Base-by-base conservation (phyloP, 495 filamentous ascomycete genomes). In the Trichoderma reesei region DNA sequence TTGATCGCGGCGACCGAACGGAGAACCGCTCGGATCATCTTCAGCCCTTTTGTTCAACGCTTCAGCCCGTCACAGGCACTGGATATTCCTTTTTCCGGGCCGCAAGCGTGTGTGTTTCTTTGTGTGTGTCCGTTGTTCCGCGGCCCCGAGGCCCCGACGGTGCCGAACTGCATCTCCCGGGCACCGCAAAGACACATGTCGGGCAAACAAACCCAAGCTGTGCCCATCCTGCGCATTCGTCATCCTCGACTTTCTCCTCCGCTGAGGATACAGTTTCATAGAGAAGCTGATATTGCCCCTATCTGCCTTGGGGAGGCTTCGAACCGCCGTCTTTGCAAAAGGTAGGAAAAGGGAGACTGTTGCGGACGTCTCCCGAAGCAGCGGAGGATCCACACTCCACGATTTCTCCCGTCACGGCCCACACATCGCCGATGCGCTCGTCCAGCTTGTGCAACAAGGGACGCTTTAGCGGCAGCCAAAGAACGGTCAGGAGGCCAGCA, bases 391-490 rank as follows among this genome's bases (percentile, higher is more conserved):
- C 51, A 56, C 51, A 33, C 46, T 54, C 51, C 26, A 33, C 51
- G 51, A n/a, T 56, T 56, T 56, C 51, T 56, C 51, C 51, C 51
- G 51, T 31, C 2, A 26, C 3, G 20, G 7, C 51, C 51, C 51
- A 31, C 51, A 56, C 3, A 33, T 56, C 31, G 5, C 51, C 51
- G 26, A 31, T 31, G 26, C 5, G 51, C 11, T 33, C 9, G 31
- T 31, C 8, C 9, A 33, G 3, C 20, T 34, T 8, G 20, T 33
- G 26, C 16, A 26, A 11, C 20, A 13, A 34, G 26, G 51, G 44
- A 48, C 7, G 9, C 51, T 56, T 56, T 33, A 56, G 51, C 51
- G 51, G 51, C 51, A 16, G 51, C 31, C 51, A 56, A 56, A 56
- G 26, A 34, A 34, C 11, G 51, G 20, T 56, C 51, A 56, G 51